Base-by-base conservation (phyloP, 345 rosid genomes). In the Arabis alpina region DNA sequence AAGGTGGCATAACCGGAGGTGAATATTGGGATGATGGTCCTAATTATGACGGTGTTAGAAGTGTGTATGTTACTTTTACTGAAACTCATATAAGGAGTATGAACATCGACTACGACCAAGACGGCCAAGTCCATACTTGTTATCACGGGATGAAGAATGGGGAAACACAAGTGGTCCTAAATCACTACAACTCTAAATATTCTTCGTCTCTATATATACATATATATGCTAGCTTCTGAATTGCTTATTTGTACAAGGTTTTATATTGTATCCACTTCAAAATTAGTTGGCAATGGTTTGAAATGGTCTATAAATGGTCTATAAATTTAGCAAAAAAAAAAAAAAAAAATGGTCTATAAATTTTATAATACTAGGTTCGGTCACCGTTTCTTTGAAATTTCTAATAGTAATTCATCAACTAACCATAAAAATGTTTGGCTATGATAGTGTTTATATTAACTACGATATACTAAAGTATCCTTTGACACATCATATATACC, bases 91-190 rank as follows among this genome's bases (percentile, higher is more conserved):
- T 60, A 70, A 58, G 32, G 34, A 70, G 66, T 60, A 70, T 70
- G 51, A 19, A 50, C 59, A 60, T 60, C 2, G 74, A 70, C 14
- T 70, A 70, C 36, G 74, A 59, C 32, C 37, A 70, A 49, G 43
- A 11, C 8, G 74, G 74, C 10, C 41, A 70, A 70, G 59, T 70
- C 1, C 59, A 7, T 39, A 40, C 42, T 1, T 4, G 59, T 50
- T 25, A 25, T 49, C 74, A 70, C 14, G 74, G 74, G 34, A 12
- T 10, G 34, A 60, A 70, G 44, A 52, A 70, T 50, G 74, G 74
- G 60, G 67, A 70, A 51, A 70, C 74, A 41, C 60, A 70, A 42
- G 74, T 43, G 74, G 74, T 66, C 13, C 25, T 68, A 55, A 9
- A 13, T 55, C 36, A 45, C 36, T 40, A 57, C 15, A 47, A 30